Base-by-base conservation (phyloP, 495 filamentous ascomycete genomes). In the Neurospora sp. region DNA sequence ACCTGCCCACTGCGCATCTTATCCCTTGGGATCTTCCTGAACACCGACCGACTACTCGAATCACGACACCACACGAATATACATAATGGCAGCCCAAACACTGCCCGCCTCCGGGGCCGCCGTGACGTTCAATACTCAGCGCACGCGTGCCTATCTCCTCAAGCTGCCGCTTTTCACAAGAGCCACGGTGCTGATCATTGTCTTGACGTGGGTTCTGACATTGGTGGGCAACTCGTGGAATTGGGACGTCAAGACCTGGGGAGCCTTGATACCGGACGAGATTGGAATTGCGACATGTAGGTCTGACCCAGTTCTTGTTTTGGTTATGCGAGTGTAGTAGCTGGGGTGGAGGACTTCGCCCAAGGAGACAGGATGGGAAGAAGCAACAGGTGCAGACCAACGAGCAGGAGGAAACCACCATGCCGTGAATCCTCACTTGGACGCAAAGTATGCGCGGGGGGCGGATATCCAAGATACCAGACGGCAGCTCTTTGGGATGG, bases 121-220 rank as follows among this genome's bases (percentile, higher is more conserved):
- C 53, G 53, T 65, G 53, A 69, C 74, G 10, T 82, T 87, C 77
- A 84, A 74, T 73, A 81, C 82, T 35, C 72, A 77, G 68, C 83
- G 86, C 20, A 80, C 81, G 74, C 79, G 83, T 68, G 88, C 89
- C 18, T 98, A 97, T 80, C 74, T 97, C 75, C 84, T 93, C 72
- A 91, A 94, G 9, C 84, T 99, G n/a, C 96, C 96, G 61, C 85
- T 98, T 3, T 91, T 94, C 76, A 97, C 96, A 40, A 91, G 94
- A 39, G 82, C 88, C n/a, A 87, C 93, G 14, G 76, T 97, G 10
- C 72, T 89, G n/a, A 78, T 89, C 35, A 92, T 96, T 71, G 73
- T 90, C 16, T 82, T 83, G 31, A 89, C 93, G 70, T 94, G 90
- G 88, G 72, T 93, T 7, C 80, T 91, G 16, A 85, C 89, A 40